phyloP scores from a whole-genome alignment of 441 rosid species.

The Rhodomyrtus psidioides region DNA sequence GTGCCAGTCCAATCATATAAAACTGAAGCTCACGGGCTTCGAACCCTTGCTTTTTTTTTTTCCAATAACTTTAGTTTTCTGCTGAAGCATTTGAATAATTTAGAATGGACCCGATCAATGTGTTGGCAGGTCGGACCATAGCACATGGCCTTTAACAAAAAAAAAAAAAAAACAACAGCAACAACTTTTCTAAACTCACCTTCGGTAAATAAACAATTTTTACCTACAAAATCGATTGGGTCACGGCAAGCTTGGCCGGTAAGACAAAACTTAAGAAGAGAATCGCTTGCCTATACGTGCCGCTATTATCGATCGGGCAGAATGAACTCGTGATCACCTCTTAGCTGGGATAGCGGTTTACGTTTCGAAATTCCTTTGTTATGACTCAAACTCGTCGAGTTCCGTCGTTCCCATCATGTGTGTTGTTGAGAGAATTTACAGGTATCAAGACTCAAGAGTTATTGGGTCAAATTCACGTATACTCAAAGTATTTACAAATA shows the following conservation, averaged over 20 bases:
- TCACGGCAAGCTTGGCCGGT: neutral
- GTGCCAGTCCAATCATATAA: neutral
- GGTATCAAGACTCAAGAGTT: neutral
- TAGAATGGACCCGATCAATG: neutral
- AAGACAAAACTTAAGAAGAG: neutral
- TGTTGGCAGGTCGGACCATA: neutral
- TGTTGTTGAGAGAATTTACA: neutral
- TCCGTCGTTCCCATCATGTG: neutral
- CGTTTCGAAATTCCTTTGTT: neutral
- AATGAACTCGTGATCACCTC: neutral
- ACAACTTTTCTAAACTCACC: no score
- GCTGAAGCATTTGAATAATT: neutral
- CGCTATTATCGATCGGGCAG: neutral
- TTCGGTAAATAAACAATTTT: neutral
- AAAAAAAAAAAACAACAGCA: no score
- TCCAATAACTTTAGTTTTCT: neutral
- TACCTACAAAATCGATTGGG: no score
- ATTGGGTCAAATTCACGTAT: neutral
- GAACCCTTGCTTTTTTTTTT: neutral
- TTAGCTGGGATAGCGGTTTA: neutral
- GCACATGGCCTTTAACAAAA: neutral
- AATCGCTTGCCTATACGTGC: neutral
- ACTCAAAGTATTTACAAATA: neutral
- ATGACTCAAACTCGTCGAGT: neutral
- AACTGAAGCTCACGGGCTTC: no score